These are phyloP conservation scores for Rutidosis leptorrhynchoides DNA, from an alignment of 129 eudicot species.

Conservation along the genomic window DNA sequence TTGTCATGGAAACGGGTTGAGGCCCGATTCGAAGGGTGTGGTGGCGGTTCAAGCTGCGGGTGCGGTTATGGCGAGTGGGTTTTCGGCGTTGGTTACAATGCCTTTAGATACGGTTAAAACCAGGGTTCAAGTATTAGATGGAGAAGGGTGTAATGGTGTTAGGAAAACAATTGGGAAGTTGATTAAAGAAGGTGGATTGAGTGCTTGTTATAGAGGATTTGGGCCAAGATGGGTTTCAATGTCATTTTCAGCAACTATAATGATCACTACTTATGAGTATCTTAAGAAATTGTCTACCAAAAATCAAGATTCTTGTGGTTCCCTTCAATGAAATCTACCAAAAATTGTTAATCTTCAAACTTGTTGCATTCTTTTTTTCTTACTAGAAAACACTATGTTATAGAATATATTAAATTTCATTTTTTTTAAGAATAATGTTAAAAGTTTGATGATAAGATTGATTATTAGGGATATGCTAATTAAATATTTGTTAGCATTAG, in stretches of 20 bases:
- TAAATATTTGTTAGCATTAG: neutral
- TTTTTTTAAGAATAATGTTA: neutral
- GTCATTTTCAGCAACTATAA: conserved; percentile 77
- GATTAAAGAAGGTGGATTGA: conserved; percentile 71
- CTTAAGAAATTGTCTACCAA: conserved; percentile 70
- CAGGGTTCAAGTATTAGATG: conserved; percentile 75
- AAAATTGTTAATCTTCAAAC: conserved; percentile 3
- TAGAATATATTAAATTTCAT: neutral
- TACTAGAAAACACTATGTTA: neutral
- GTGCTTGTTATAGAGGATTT: conserved; percentile 84
- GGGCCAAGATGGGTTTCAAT: conserved; percentile 93
- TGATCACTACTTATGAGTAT: conserved; percentile 86
- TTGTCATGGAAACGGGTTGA: conserved; percentile 34
- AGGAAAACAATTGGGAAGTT: conserved; percentile 50
- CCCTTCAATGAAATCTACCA: conserved; percentile 27
- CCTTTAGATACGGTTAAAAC: conserved; percentile 86
- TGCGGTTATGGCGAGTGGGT: conserved; percentile 78
- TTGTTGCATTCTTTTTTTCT: neutral
- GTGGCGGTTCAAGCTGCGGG: conserved; percentile 68
- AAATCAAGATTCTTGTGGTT: conserved; percentile 42
- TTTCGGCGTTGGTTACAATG: conserved; percentile 72
- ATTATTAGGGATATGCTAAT: neutral
- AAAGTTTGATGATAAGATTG: conserved; percentile 26
- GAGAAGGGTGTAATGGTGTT: conserved; percentile 45
- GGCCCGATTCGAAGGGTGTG: conserved; percentile 46